Base-by-base conservation (phyloP, 306 rosid genomes). In the Trifolium pratense region DNA sequence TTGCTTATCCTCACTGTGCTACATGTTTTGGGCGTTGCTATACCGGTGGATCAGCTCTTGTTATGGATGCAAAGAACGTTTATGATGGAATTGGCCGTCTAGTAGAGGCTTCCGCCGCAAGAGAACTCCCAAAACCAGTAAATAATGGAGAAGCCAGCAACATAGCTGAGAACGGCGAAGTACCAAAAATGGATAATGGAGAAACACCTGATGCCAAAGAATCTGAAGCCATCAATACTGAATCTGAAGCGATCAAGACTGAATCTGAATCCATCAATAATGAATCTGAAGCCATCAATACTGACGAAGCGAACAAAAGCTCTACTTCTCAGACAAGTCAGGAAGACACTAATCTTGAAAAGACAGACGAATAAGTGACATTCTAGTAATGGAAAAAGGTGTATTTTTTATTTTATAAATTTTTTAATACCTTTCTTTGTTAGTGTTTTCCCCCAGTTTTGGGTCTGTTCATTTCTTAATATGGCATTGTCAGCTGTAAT, bases 21-120 rank as follows among this genome's bases (percentile, higher is more conserved):
- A 85, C 91, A 23, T 91, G 97, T 80, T 95, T 92, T 67, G 99
- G 99, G 42, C 96, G 97, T 56, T 95, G 99, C 83, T 95, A 90
- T 88, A 86, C 89, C 11, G 96, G 96, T 3, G 99, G 97, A 76
- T 83, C 83, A 71, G 77, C 80, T 63, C 68, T 90, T 74, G 73
- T 95, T 51, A 80, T 88, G 88, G 93, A 91, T 45, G 92, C 93
- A 36, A 91, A 88, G 83, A 81, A 78, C 71, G 66, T 91, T 5
- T 94, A 83, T 11, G 84, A 85, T 5, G 98, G 96, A 82, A 77
- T 95, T 23, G 75, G 87, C 70, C 97, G 90, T 74, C 81, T 95
- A 0, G 51, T 91, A 80, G 81, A 83, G 1, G 75, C 92, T 66
- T 82, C 97, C 67, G 81, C 89, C 20, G 80, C 95, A n/a, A 84